Evolutionary conservation across 306 rosid species (phyloP), one percentile per base, ranked within the genome.

Genomic region (Begonia loranthoides): DNA sequence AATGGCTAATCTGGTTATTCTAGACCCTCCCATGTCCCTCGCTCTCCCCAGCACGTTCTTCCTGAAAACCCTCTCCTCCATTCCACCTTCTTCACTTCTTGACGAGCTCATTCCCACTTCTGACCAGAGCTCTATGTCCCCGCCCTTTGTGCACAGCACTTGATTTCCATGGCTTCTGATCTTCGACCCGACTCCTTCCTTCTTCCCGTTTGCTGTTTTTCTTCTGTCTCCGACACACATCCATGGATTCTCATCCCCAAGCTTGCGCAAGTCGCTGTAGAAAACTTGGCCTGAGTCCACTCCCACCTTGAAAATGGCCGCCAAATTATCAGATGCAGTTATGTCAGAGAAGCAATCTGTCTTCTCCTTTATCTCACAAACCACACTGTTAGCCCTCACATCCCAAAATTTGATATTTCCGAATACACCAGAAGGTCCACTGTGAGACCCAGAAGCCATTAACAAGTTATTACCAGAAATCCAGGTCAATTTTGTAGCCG

Each of bases 391-490:
- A 1, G 93, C 74, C 15, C 95, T 73, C 16, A 79, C 66, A 45
- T 85, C 99, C 99, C 95, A 90, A n/a, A 90, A 65, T 43, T 74
- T 77, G 10, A 90, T 52, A 60, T 73, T 80, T 0, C 99, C 95
- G 36, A 16, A 50, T 11, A 90, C 94, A 0, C 95, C 99, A 1
- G 95, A 86, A 52, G 92, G 95, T 1, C 99, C 95, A 13, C 99
- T 83, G 71, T 90, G 99, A 8, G 95, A 86, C 50, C 95, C 99
- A 5, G 99, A 65, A 3, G 99, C 94, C 92, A 86, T 74, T 17
- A 90, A 52, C 65, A 90, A 17, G 45, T 74, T 75, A 33, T 63
- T 64, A 34, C 80, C 57, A 1, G 77, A 54, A 6, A 80, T 57
- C 99, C 99, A 90, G 3, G 67, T 83, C 70, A 90, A 19, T 57